Conservation (phyloP, 73 alveolate species). For the Blepharisma stoltei region DNA sequence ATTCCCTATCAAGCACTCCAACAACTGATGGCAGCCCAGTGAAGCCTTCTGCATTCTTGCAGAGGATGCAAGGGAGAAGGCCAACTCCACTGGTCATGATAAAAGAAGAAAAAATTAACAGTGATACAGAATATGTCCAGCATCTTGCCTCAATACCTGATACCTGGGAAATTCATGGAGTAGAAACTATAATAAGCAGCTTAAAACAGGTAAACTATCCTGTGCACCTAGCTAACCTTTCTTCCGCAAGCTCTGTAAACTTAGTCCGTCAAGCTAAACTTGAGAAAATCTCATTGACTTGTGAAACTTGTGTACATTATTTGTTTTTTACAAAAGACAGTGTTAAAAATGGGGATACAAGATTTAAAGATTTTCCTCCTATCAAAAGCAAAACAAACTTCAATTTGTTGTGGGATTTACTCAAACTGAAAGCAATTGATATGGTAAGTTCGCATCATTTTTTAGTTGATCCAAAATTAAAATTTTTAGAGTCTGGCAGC, state of each 20-base stretch:
- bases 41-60: too few relatives aligned
- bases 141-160: neutral
- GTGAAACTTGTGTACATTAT: neutral
- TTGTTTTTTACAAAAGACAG: neutral
- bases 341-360: neutral
- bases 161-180: neutral
- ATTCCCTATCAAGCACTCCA: too few relatives aligned
- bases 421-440: neutral
- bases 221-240: neutral
- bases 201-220: neutral
- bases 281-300: neutral
- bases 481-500: neutral
- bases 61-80: too few relatives aligned
- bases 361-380: neutral
- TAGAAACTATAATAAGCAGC: neutral
- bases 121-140: neutral
- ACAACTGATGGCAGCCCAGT: too few relatives aligned
- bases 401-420: neutral
- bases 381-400: neutral
- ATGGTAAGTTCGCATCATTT: neutral
- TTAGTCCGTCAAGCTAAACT: neutral
- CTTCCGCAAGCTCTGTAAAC: neutral
- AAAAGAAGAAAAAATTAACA: too few relatives aligned
- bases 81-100: too few relatives aligned
- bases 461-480: neutral